Percentiles rank a stretch among this genome's conserved stretches.
phyloP scores from a whole-genome alignment of 2,329 filamentous ascomycete genomes.

The Fusarium cyanostomum region DNA sequence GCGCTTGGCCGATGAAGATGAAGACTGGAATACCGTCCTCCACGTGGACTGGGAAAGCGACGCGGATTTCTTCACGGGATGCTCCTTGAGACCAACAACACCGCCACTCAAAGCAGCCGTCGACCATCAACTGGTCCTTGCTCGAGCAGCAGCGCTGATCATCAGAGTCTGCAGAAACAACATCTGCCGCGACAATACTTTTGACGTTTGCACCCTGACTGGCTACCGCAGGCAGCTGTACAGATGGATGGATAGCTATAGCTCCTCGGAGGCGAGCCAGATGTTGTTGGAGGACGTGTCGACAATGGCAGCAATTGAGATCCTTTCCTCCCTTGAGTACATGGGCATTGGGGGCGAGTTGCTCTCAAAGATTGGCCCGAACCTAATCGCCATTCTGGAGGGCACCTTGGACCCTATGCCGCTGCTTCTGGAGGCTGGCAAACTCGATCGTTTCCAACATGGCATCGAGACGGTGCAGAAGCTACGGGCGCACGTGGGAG shows the following conservation, averaged over 20 bases:
- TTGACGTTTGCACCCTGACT: not conserved
- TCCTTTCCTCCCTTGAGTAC: constrained; percentile 9
- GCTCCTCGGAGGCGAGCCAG: not conserved
- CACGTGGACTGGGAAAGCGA: constrained; percentile 20
- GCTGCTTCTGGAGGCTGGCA: not conserved
- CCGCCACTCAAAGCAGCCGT: constrained; percentile 4
- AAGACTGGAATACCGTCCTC: constrained; percentile 1
- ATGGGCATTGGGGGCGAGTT: constrained; percentile 15
- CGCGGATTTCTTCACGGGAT: constrained; percentile 9
- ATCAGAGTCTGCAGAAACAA: constrained; percentile 20
- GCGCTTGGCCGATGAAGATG: not conserved
- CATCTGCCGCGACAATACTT: constrained; percentile 13
- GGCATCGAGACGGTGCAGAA: not conserved
- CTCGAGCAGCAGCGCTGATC: constrained; percentile 19
- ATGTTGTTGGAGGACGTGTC: constrained; percentile 4
- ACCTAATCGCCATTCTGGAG: constrained; percentile 4
- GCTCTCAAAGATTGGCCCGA: constrained; percentile 16
- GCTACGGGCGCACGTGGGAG: not conserved
- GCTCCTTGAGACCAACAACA: not conserved
- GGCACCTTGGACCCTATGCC: not conserved
- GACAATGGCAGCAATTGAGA: constrained; percentile 21
- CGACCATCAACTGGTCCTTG: constrained; percentile 7
- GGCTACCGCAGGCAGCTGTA: not conserved
- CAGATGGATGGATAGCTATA: constrained; percentile 8
- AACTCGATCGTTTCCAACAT: not conserved